Conservation (phyloP, 768 basidiomycete genomes). For the Lentinula edodes region DNA sequence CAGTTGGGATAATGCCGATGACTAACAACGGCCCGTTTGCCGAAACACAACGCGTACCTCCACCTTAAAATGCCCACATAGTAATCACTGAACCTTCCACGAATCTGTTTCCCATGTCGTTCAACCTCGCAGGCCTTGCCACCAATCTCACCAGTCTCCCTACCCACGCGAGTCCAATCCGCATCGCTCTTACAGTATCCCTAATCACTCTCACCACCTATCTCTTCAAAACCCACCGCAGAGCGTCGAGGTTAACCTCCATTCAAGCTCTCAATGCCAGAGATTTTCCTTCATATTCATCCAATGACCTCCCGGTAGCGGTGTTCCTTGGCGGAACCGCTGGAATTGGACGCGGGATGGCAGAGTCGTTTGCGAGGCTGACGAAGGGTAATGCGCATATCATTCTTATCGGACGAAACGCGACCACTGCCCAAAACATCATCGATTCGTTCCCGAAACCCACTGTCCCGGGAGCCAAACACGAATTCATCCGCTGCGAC, state of each 20-base stretch:
- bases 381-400: slow-evolving; percentile 31
- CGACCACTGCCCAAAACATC: slow-evolving; percentile 22
- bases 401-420: slow-evolving; percentile 28
- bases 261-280: neutral
- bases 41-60: too few relatives aligned
- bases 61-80: too few relatives aligned
- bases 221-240: neutral
- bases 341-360: slow-evolving; percentile 23
- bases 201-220: neutral
- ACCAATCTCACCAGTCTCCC: too few relatives aligned
- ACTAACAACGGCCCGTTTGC: too few relatives aligned
- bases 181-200: neutral
- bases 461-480: slow-evolving; percentile 8
- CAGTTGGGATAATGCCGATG: too few relatives aligned
- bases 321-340: slow-evolving; percentile 11
- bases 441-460: slow-evolving; percentile 23
- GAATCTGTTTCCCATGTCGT: too few relatives aligned
- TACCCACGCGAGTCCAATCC: neutral
- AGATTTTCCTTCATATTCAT: neutral
- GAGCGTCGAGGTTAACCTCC: neutral
- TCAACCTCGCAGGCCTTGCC: too few relatives aligned
- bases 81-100: too few relatives aligned
- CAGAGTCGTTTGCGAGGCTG: slow-evolving; percentile 24
- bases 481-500: slow-evolving; percentile 29
- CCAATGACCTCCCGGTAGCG: slow-evolving; percentile 4